Conservation (phyloP, 345 rosid genomes). For the Moricandia moricandioides region DNA sequence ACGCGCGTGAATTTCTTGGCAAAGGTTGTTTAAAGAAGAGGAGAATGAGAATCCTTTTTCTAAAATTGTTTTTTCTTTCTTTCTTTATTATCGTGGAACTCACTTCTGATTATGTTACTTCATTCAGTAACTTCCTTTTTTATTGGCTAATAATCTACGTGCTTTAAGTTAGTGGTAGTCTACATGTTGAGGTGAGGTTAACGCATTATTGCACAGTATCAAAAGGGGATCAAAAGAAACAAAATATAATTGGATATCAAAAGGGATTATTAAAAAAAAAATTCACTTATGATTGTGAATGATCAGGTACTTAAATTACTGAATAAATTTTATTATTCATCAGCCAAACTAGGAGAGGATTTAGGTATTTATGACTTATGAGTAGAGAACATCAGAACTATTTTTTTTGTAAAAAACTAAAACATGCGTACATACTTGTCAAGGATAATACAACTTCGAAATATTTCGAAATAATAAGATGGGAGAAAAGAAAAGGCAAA, state of each 20-base stretch:
- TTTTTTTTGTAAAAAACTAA: background rate
- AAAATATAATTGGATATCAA: no score
- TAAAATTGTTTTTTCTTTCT: no score
- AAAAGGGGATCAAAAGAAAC: no score
- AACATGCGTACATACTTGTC: background rate
- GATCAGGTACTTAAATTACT: background rate
- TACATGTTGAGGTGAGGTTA: background rate
- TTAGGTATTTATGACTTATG: background rate
- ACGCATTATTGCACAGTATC: background rate
- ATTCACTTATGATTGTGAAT: background rate
- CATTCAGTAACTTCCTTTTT: background rate
- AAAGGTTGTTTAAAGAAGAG: background rate
- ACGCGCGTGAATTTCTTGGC: background rate
- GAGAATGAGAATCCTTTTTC: background rate
- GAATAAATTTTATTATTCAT: background rate
- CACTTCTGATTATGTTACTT: background rate
- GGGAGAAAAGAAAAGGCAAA: background rate
- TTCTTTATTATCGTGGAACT: no score
- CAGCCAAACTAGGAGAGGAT: background rate
- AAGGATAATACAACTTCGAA: constrained; percentile 17
- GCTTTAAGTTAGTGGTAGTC: background rate
- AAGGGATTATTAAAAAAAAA: no score
- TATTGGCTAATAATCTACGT: background rate
- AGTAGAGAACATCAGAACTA: constrained; percentile 3
- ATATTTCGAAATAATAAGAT: constrained; percentile 7